Percentiles rank a stretch among this genome's conserved stretches.
Evolutionary conservation across 805 yeast genomes (phyloP).

Genomic region (Lipomyces yamanashiensis): DNA sequence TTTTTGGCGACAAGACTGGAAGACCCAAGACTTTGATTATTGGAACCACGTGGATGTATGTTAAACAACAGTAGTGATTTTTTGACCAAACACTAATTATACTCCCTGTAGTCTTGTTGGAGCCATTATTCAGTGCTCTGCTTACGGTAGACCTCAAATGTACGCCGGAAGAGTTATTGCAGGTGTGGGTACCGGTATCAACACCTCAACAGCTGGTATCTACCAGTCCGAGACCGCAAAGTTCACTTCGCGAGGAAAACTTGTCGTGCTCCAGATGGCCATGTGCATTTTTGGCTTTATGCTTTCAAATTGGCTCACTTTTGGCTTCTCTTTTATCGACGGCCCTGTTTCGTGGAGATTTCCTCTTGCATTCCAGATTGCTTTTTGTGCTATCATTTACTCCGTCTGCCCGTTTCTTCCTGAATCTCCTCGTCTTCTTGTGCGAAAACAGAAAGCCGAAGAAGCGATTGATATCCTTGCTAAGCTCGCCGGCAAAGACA

Average conservation of each 20-base stretch:
- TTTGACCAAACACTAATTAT: slow-evolving; percentile 56
- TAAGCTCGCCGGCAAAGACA: slow-evolving; percentile 29
- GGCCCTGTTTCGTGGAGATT: slow-evolving; percentile 68
- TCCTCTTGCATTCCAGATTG: slow-evolving; percentile 72
- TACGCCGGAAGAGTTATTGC: slow-evolving; percentile 73
- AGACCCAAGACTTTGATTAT: slow-evolving; percentile 64
- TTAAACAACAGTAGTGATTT: neutral
- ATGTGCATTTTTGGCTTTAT: slow-evolving; percentile 74
- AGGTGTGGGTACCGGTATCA: slow-evolving; percentile 78
- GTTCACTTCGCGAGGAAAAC: slow-evolving; percentile 69
- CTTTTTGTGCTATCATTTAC: slow-evolving; percentile 69
- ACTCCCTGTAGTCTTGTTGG: slow-evolving; percentile 55
- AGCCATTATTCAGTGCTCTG: slow-evolving; percentile 52
- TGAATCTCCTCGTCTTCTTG: slow-evolving; percentile 73
- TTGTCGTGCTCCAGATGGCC: slow-evolving; percentile 73
- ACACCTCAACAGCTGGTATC: slow-evolving; percentile 80
- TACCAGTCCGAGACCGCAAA: slow-evolving; percentile 77
- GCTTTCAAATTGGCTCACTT: slow-evolving; percentile 78
- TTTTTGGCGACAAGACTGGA: slow-evolving; percentile 65
- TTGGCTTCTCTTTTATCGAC: slow-evolving; percentile 66
- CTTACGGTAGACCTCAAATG: slow-evolving; percentile 65
- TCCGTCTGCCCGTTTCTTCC: slow-evolving; percentile 66
- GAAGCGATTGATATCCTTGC: slow-evolving; percentile 62
- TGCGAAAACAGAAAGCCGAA: slow-evolving; percentile 59
- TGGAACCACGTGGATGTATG: slow-evolving; percentile 51